phyloP scores from a whole-genome alignment of 2,329 filamentous ascomycete genomes.

The Verticillium alfalfae region DNA sequence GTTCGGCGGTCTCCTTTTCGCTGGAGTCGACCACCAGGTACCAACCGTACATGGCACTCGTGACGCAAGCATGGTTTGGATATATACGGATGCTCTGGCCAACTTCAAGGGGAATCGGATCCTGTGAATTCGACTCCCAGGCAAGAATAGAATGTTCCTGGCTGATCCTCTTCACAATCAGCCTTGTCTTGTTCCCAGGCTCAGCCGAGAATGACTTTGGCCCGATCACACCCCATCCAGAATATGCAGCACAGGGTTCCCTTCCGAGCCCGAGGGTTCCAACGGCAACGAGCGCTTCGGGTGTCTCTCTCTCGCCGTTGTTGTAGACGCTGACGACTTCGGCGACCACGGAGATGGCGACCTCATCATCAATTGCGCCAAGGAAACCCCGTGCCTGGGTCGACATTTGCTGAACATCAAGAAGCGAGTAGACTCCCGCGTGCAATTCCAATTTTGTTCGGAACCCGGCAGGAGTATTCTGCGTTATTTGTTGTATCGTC shows the following conservation, averaged over 20 bases:
- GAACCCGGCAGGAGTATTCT: constrained; percentile 6
- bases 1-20: constrained; percentile 29
- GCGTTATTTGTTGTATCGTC: neutral
- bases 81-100: constrained; percentile 40
- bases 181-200: constrained; percentile 11
- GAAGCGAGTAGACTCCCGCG: constrained; percentile 58
- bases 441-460: constrained; percentile 47
- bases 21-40: constrained; percentile 46
- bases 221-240: constrained; percentile 54
- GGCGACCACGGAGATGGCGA: constrained; percentile 51
- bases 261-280: constrained; percentile 54
- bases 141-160: constrained; percentile 60
- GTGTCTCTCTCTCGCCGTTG: constrained; percentile 19
- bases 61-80: constrained; percentile 62
- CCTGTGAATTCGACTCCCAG: constrained; percentile 34
- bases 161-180: constrained; percentile 56
- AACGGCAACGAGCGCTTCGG: constrained; percentile 52
- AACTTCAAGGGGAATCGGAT: constrained; percentile 35
- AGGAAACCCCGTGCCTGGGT: constrained; percentile 35
- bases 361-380: constrained; percentile 30
- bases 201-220: constrained; percentile 19
- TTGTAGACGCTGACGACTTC: constrained; percentile 58
- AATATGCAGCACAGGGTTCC: constrained; percentile 55
- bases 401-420: constrained; percentile 61
- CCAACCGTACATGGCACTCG: constrained; percentile 55